Base-by-base conservation (phyloP, 2,329 filamentous ascomycete genomes). In the Boeremia lycopersici region DNA sequence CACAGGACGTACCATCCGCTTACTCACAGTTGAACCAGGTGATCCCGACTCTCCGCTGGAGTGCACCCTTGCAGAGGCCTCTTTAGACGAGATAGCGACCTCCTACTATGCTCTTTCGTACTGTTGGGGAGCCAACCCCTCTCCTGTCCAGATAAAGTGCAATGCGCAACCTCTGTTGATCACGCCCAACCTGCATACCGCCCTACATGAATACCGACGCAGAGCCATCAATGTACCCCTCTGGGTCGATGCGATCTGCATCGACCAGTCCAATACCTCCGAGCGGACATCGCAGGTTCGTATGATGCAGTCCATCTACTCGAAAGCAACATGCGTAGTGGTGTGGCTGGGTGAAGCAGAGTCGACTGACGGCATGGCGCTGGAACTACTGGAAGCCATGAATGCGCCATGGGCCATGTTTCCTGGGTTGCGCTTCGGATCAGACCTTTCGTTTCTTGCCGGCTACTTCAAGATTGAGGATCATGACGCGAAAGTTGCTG, bases 271-370 rank as follows among this genome's bases (percentile, higher is more conserved):
- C 12, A 31, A 47, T 26, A 9, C 34, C 12, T 4, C 33, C 19
- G 48, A 56, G 41, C 48, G 53, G 6, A 52, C 48, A 13, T 9
- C 39, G 15, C 53, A 56, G 38, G 53, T 52, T 7, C 44, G 53
- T 1, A 48, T 52, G 28, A 56, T 52, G 48, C 38, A 48, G 28
- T 6, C 17, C 10, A 52, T 56, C 30, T 56, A 52, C 15, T 23
- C 40, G 6, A 13, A 28, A 12, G 48, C 53, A 2, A 25, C 28
- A 1, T 15, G 33, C 26, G 53, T 56, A 3, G 30, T 52, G 1
- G 44, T 56, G 19, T 52, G 44, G 44, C 30, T 56, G 1, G 53
- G 53, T n/a, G 38, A 45, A n/a, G 23, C 45, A 40, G 36, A n/a
- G n/a, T 29, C 11, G 11, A 48, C 45, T 8, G 45, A 56, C 11